Percentiles rank a stretch among this genome's conserved stretches.
Conservation (phyloP, 2,329 filamentous ascomycete genomes). For the Pyrenochaeta sp. region DNA sequence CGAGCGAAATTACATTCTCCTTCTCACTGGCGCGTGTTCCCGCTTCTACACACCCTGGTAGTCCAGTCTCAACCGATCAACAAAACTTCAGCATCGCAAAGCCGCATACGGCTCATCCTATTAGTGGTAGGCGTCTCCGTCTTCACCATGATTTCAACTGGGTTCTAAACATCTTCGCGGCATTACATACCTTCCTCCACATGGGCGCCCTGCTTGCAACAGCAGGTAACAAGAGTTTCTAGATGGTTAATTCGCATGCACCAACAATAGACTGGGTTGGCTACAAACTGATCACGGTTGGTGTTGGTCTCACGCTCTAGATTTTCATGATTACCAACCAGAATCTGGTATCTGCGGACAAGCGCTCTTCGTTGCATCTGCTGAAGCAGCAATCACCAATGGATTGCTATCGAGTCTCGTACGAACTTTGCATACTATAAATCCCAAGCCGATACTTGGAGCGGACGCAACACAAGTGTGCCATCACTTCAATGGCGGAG, state of each 20-base stretch:
- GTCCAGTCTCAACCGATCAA: constrained; percentile 41
- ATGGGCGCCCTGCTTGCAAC: constrained; percentile 34
- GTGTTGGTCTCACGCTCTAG: constrained; percentile 54
- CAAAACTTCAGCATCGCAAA: constrained; percentile 33
- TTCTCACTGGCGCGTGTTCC: constrained; percentile 38
- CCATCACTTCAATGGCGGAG: constrained; percentile 36
- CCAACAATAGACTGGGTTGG: constrained; percentile 56
- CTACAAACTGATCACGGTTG: constrained; percentile 57
- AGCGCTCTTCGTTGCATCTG: constrained; percentile 53
- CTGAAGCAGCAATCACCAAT: constrained; percentile 54
- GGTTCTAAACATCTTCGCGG: constrained; percentile 34
- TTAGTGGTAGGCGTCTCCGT: constrained; percentile 37
- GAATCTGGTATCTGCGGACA: constrained; percentile 47
- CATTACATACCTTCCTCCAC: constrained; percentile 55
- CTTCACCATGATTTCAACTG: constrained; percentile 38
- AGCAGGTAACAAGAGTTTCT: constrained; percentile 29
- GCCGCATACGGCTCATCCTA: constrained; percentile 38
- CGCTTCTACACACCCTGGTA: constrained; percentile 38
- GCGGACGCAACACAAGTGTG: constrained; percentile 57
- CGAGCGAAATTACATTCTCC: constrained; percentile 32
- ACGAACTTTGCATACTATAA: constrained; percentile 45
- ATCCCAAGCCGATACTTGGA: constrained; percentile 48
- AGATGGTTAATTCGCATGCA: constrained; percentile 51
- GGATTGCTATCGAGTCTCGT: constrained; percentile 46
- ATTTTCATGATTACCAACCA: constrained; percentile 54